Base-by-base conservation (phyloP, 1,284 basidiomycete species). In the Schizophyllum amplum region DNA sequence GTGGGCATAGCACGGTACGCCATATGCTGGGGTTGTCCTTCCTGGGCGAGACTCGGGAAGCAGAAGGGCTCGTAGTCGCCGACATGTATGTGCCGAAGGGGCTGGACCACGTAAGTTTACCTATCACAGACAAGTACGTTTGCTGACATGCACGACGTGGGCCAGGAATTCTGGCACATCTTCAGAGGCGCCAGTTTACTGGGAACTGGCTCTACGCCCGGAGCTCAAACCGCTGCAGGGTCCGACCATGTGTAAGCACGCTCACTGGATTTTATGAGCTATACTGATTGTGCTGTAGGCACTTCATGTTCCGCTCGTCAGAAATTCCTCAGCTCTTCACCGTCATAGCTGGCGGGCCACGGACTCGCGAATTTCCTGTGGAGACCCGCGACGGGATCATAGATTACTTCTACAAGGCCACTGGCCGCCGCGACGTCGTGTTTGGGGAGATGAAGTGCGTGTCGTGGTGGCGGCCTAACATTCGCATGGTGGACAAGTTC, bases 11-110 rank as follows among this genome's bases (percentile, higher is more conserved):
- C 13, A 24, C 59, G 4, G 70, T 75, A n/a, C 69, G 77, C 52
- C 79, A 80, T 57, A 65, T 69, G 25, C 68, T 79, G 6, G 74
- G 73, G 0, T 59, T 80, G 23, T 59, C 68, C 0, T 80, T 81
- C 58, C 55, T 76, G 1, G 80, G 80, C 0, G 75, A 82, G 58
- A 75, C 73, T 0, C 65, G 64, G 33, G 65, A 57, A 5, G 60
- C 71, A 7, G 63, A 74, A 17, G 62, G 63, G 11, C 63, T 71
- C 11, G 61, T 77, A 2, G 64, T 73, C 4, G 79, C 76, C 1
- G 78, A 80, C 60, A 68, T 79, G n/a, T 65, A 64, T 33, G 59
- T 66, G 1, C 64, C 72, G 0, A 70, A 70, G 4, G 66, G 68
- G 7, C 54, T 71, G 24, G 62, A 61, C 48, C 61, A 69, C 22